Base-by-base conservation (phyloP, 257 asterid species). In the Linderniella brevidens region DNA sequence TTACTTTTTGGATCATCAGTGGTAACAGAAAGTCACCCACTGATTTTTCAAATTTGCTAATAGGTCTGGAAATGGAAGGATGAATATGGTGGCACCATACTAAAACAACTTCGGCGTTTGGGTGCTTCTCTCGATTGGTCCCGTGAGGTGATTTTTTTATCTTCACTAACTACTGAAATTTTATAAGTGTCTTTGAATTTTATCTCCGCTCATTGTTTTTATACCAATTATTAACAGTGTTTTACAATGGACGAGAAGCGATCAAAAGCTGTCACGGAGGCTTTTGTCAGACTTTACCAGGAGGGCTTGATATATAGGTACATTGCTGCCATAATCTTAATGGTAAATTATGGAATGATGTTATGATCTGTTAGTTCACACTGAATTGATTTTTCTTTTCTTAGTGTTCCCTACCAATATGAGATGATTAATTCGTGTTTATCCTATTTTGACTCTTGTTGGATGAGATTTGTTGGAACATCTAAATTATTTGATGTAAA, bases 11-110 rank as follows among this genome's bases (percentile, higher is more conserved):
- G 12, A 8, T 41, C 32, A 15, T 16, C 29, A 32, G 4, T 49
- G 48, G 8, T 25, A 25, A 25, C 6, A 3, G 6, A 25, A 25
- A 25, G 32, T 25, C 32, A 25, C 32, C 32, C 32, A 25, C 32
- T 6, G 32, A 20, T 47, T 39, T 10, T 13, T 39, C 15, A 11
- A 11, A 18, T 47, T 19, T 20, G 52, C 16, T 54, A 39, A 58
- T 60, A 88, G 97, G 95, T 80, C 38, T 84, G 98, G 98, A 75
- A 80, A 52, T 84, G 98, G 98, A 88, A 84, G 77, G 39, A 75
- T 47, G 80, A 78, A 61, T 64, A 80, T 41, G 98, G 98, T 35
- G 93, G 98, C 51, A 88, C 92, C 19, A 88, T 88, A 48, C 64
- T 88, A 56, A 58, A 71, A 50, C 98, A 88, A 63, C 82, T 88